Conservation (phyloP, 208 protist species). For the Wallacemonas sp. region DNA sequence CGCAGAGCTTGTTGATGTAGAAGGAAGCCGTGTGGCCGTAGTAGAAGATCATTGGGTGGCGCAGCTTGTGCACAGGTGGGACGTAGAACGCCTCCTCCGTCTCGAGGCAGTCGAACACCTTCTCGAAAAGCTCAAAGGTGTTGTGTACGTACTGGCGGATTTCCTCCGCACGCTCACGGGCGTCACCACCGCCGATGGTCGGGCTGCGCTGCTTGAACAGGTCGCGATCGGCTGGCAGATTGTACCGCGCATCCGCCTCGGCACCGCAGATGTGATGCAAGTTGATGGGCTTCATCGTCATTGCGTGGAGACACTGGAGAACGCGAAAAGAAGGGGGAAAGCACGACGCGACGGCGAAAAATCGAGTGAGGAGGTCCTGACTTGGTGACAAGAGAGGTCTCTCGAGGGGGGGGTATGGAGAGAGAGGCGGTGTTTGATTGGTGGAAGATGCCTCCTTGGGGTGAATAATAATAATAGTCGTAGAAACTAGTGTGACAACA, state of each 20-base stretch:
- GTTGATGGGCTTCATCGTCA: constrained; percentile 40
- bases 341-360: neutral
- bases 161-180: constrained; percentile 67
- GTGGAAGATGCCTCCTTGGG: too few relatives aligned
- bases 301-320: neutral
- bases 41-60: constrained; percentile 97
- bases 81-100: constrained; percentile 85
- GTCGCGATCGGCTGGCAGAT: constrained; percentile 41
- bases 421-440: neutral
- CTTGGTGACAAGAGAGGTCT: too few relatives aligned
- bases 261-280: constrained; percentile 50
- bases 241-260: constrained; percentile 46
- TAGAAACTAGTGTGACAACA: too few relatives aligned
- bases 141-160: constrained; percentile 90
- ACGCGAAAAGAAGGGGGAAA: constrained; percentile 15
- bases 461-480: too few relatives aligned
- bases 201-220: constrained; percentile 66
- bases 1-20: constrained; percentile 96
- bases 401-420: too few relatives aligned
- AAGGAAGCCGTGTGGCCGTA: constrained; percentile 95
- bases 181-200: constrained; percentile 51
- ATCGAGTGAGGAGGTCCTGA: too few relatives aligned
- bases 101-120: constrained; percentile 79
- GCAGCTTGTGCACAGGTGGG: constrained; percentile 89
- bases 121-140: constrained; percentile 86